A percentile compares a stretch with the other conserved stretches of the same genome.
Conservation (phyloP, 2,329 filamentous ascomycete species). For the Exophiala spinifera region DNA sequence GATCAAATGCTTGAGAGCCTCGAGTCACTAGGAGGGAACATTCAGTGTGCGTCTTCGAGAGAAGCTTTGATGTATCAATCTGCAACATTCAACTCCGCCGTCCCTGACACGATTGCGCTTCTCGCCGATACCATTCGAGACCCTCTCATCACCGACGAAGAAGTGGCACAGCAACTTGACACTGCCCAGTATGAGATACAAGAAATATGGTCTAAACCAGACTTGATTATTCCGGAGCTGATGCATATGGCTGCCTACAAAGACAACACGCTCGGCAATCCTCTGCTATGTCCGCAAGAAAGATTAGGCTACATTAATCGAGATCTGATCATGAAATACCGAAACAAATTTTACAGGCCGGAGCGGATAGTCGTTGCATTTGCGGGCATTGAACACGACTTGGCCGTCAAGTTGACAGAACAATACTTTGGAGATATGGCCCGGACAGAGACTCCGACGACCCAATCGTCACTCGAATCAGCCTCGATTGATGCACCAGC, state of each 20-base stretch:
- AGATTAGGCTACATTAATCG: conserved; percentile 71
- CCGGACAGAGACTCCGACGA: conserved; percentile 30
- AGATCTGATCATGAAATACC: conserved; percentile 71
- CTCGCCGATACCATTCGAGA: conserved; percentile 92
- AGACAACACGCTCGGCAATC: conserved; percentile 93
- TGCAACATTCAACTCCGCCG: conserved; percentile 91
- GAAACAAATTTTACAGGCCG: conserved; percentile 79
- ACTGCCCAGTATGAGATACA: conserved; percentile 94
- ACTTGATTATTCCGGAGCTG: conserved; percentile 90
- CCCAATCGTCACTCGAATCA: conserved; percentile 29
- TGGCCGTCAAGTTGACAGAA: conserved; percentile 75
- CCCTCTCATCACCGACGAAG: conserved; percentile 77
- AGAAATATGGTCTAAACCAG: conserved; percentile 97
- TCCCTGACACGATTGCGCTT: conserved; percentile 75
- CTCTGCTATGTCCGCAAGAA: conserved; percentile 84
- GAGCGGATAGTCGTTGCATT: conserved; percentile 94
- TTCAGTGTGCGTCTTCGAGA: conserved; percentile 91
- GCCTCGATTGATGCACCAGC: conserved; percentile 35
- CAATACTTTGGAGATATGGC: conserved; percentile 92
- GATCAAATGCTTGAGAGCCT: conserved; percentile 86
- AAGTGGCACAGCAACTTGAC: conserved; percentile 80
- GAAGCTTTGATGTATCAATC: conserved; percentile 99
- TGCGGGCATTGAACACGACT: conserved; percentile 78
- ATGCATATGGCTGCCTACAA: conserved; percentile 95
- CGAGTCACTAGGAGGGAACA: conserved; percentile 87